Conservation (phyloP, 129 eudicot genomes). For the Scalesia atractyloides region DNA sequence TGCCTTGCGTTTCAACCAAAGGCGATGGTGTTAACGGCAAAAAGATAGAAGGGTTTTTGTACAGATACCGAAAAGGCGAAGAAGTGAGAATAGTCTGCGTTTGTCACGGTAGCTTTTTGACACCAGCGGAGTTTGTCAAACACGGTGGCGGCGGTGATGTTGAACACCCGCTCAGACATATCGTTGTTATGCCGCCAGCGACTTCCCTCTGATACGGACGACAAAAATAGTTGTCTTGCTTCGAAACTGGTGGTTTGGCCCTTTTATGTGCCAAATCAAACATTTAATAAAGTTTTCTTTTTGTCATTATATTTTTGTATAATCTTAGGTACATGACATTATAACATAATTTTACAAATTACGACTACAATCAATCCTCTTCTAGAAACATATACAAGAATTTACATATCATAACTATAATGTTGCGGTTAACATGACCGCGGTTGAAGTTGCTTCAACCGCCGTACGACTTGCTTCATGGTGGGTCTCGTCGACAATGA, state of each 20-base stretch:
- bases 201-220: conserved; percentile 1
- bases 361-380: neutral
- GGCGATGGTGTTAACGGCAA: conserved; percentile 52
- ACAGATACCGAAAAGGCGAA: conserved; percentile 56
- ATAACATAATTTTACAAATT: no score
- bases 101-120: conserved; percentile 67
- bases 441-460: conserved; percentile 82
- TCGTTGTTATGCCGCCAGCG: conserved; percentile 51
- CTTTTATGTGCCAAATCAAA: conserved; percentile 16
- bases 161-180: conserved; percentile 58
- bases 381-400: conserved; percentile 26
- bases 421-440: conserved; percentile 16
- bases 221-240: conserved; percentile 3
- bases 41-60: conserved; percentile 59
- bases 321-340: no score
- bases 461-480: conserved; percentile 83
- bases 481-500: conserved; percentile 76
- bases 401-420: conserved; percentile 18
- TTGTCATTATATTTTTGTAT: neutral
- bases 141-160: conserved; percentile 85
- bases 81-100: conserved; percentile 69
- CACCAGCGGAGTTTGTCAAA: conserved; percentile 76
- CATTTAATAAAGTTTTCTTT: conserved; percentile 17
- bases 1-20: conserved; percentile 65
- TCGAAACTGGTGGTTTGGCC: conserved; percentile 21